Conservation (phyloP, 2,329 filamentous ascomycete species). For the Acephala macrosclerotiorum region DNA sequence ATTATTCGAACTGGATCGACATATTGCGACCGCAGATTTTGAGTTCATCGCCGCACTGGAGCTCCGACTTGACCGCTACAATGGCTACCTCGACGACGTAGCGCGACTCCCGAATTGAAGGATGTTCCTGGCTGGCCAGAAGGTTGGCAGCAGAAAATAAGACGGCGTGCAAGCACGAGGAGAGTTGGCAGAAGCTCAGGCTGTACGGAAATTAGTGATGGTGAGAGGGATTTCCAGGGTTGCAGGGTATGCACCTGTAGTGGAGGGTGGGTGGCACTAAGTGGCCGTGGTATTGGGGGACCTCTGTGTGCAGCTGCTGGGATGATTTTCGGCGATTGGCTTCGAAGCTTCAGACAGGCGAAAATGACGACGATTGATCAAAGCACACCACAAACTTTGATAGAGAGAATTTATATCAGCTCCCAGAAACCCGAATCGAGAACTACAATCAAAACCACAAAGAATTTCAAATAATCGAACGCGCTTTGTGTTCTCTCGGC, state of each 20-base stretch:
- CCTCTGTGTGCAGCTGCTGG: neutral
- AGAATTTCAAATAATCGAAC: neutral
- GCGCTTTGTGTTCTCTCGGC: neutral
- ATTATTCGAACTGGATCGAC: slow-evolving; percentile 37
- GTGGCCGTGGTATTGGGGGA: neutral
- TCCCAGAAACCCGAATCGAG: neutral
- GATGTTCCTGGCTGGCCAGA: slow-evolving; percentile 4
- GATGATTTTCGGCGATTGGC: slow-evolving; percentile 1
- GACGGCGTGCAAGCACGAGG: slow-evolving; percentile 8
- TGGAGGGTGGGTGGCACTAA: neutral
- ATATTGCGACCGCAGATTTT: slow-evolving; percentile 29
- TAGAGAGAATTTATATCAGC: neutral
- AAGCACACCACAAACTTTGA: neutral
- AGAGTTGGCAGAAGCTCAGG: neutral
- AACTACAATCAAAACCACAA: neutral
- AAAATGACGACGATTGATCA: slow-evolving; percentile 6
- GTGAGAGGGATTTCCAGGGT: neutral
- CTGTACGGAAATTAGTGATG: neutral
- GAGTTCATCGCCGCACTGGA: slow-evolving; percentile 32
- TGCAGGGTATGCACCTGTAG: slow-evolving; percentile 1
- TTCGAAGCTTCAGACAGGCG: neutral
- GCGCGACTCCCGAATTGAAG: neutral
- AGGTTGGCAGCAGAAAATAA: neutral
- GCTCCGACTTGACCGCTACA: slow-evolving; percentile 14
- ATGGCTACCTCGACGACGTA: neutral